Evolutionary conservation across 2,329 filamentous ascomycete species (phyloP), one percentile per base, ranked within the genome.

Genomic region (Aspergillus sp.): DNA sequence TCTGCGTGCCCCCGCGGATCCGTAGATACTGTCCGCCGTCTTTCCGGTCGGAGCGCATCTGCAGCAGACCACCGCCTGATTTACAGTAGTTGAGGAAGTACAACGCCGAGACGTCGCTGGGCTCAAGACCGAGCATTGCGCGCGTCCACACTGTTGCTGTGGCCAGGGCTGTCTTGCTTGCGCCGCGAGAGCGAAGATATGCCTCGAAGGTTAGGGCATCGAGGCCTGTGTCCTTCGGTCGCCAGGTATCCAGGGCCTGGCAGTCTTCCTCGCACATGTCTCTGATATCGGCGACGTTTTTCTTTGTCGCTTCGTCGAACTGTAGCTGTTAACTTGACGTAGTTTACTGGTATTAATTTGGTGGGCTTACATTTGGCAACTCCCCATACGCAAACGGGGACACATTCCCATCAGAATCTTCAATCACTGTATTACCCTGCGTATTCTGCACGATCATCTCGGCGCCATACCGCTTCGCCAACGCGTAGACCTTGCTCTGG

Each of bases 11-110:
- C 53, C 79, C 69, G 3, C 75, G 73, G 19, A 82, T 64, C 1
- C 82, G 76, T 6, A 85, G 72, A 62, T 83, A 77, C 61, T 85
- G 82, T 0, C 79, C 84, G 5, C 83, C 84, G 41, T 77, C 64
- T 56, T 81, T 79, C 20, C 72, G 64, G 62, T 86, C 83, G 1
- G 81, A 83, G 0, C 80, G 73, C 77, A 86, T 82, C 45, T 77
- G 72, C 56, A 82, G 57, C 3, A 86, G 70, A 0, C 84, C 83
- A 5, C 78, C 78, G 3, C 81, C 27, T 0, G 27, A 30, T 11
- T 30, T 30, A 9, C 27, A 30, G 27, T 30, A 30, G 9, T 30
- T 75, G 27, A 86, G 72, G 62, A 86, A 84, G 64, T 72, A 85
- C 1, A 82, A 65, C 0, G 83, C 82, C 6, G 77, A 80, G 5